Evolutionary conservation across 139 green algal genomes (phyloP), one percentile per base, ranked within the genome.

Genomic region (Diplosphaera chodatii): DNA sequence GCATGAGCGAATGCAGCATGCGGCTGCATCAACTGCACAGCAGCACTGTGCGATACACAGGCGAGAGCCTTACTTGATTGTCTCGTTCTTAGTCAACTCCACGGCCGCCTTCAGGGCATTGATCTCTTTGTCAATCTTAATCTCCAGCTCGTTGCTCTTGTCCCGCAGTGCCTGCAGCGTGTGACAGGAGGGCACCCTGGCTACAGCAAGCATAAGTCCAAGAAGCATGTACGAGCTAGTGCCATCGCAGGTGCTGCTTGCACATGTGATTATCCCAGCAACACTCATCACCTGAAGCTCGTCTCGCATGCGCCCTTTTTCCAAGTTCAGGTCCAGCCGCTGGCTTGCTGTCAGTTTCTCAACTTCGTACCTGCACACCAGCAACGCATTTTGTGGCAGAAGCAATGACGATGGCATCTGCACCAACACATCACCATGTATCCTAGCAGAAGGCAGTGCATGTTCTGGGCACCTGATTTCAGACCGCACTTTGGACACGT

Each of bases 341-440:
- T 98, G 93, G 63, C 84, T 92, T 4, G 93, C 84, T 28, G 82
- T 95, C 8, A 98, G 83, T 75, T 98, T 98, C 82, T 98, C 93
- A 2, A 98, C 88, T 66, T 97, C 93, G 74, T 97, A 94, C 66
- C 89, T 94, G 83, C 30, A 56, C 16, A 48, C 37, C 37, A 48
- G 37, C 10, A 48, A 8, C 8, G 37, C 13, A 13, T 13, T 21
- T 48, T 13, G 37, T 21, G 8, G 37, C 37, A 8, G 37, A 48
- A 21, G 37, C 37, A 13, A 55, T n/a, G 64, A 21, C 29, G n/a
- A 40, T 29, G 28, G n/a, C n/a, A n/a, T n/a, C n/a, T n/a, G n/a
- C n/a, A n/a, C n/a, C n/a, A n/a, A n/a, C n/a, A n/a, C n/a, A n/a
- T n/a, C n/a, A n/a, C n/a, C n/a, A n/a, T n/a, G n/a, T n/a, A n/a